phyloP scores from a whole-genome alignment of 2,329 filamentous ascomycete genomes.

The Colletotrichum agaves region DNA sequence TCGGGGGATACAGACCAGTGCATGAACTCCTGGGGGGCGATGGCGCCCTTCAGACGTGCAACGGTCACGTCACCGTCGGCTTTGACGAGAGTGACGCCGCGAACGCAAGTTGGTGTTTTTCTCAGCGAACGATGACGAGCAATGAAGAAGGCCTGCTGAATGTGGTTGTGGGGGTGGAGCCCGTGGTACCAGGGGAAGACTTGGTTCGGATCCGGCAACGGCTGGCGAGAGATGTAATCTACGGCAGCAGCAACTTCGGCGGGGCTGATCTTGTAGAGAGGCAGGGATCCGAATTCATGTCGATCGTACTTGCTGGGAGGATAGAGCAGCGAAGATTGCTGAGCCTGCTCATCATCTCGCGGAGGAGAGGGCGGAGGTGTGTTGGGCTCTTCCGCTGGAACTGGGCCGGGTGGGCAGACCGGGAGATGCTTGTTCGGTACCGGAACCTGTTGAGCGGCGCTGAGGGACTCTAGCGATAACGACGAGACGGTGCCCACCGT shows the following conservation, averaged over 20 bases:
- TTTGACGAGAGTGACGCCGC: conserved; percentile 88
- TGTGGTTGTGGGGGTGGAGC: conserved; percentile 85
- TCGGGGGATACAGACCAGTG: conserved; percentile 59
- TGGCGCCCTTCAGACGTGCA: conserved; percentile 86
- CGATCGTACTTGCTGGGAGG: conserved; percentile 74
- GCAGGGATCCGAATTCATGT: conserved; percentile 62
- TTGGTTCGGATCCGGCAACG: conserved; percentile 83
- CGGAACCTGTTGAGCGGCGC: conserved; percentile 45
- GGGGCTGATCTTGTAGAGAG: conserved; percentile 79
- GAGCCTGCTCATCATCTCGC: conserved; percentile 62
- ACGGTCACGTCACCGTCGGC: conserved; percentile 81
- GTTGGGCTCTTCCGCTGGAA: conserved; percentile 62
- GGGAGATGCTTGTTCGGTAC: conserved; percentile 91
- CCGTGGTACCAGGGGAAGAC: conserved; percentile 98
- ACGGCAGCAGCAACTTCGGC: conserved; percentile 76
- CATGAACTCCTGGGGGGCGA: conserved; percentile 84
- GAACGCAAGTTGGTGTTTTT: conserved; percentile 78
- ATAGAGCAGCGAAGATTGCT: conserved; percentile 76
- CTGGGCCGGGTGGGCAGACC: conserved; percentile 85
- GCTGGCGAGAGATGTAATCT: conserved; percentile 80
- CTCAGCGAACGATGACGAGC: conserved; percentile 77
- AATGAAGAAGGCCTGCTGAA: conserved; percentile 91
- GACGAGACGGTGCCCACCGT: conserved; percentile 47
- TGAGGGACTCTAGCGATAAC: conserved; percentile 50
- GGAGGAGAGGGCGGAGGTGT: conserved; percentile 70